phyloP scores from a whole-genome alignment of 257 asterid species.

The Buddleja alternifolia region DNA sequence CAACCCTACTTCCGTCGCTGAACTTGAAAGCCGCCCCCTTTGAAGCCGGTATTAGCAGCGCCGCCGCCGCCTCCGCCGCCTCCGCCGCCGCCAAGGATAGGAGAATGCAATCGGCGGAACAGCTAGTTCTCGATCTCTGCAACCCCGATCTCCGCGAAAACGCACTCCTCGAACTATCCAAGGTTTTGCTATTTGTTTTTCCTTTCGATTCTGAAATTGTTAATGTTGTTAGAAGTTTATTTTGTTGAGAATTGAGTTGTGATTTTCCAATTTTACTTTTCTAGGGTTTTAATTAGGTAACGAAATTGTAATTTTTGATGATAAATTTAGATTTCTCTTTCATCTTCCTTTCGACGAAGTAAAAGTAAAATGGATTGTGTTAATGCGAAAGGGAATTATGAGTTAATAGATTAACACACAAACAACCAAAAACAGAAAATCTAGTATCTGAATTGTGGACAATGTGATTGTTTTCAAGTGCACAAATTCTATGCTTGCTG shows the following conservation, averaged over 20 bases:
- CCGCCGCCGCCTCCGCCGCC: slow-evolving; percentile 34
- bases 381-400: neutral
- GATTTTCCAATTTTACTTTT: no score
- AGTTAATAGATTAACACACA: neutral
- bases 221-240: neutral
- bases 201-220: neutral
- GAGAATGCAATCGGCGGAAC: slow-evolving; percentile 81
- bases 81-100: slow-evolving; percentile 50
- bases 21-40: slow-evolving; percentile 49
- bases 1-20: slow-evolving; percentile 42
- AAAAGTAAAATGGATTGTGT: neutral
- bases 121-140: slow-evolving; percentile 87
- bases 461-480: slow-evolving; percentile 1
- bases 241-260: no score
- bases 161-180: slow-evolving; percentile 91
- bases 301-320: neutral
- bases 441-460: neutral
- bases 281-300: no score
- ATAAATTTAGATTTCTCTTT: neutral
- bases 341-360: neutral
- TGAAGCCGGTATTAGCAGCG: slow-evolving; percentile 35
- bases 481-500: neutral
- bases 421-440: neutral
- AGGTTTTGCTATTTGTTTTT: slow-evolving; percentile 47
- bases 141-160: slow-evolving; percentile 88